These are phyloP conservation scores for Leccinum longicurvipes DNA, from an alignment of 768 basidiomycete species.

Conservation along the genomic window DNA sequence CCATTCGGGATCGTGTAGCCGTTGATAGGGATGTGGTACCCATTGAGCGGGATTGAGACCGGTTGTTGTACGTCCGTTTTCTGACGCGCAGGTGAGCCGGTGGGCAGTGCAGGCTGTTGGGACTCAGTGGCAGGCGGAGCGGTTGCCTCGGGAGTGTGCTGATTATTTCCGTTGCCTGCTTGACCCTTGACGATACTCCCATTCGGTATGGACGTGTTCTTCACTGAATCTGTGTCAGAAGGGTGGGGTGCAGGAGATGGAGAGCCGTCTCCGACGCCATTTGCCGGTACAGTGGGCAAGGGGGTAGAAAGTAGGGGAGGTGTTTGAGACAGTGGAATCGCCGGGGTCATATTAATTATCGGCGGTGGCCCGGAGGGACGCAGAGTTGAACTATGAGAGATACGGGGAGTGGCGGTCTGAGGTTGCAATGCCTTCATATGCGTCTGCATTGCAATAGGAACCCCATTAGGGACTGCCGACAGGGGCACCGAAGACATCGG, in stretches of 20 bases:
- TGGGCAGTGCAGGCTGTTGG: conserved; percentile 23
- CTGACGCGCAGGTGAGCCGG: conserved; percentile 41
- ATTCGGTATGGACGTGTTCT: conserved; percentile 16
- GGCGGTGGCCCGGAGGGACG: conserved; percentile 37
- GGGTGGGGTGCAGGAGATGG: conserved; percentile 36
- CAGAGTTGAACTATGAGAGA: conserved; percentile 44
- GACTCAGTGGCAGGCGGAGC: conserved; percentile 15
- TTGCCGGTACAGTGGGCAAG: conserved; percentile 24
- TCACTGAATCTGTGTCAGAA: conserved; percentile 42
- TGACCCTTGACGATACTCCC: conserved; percentile 27
- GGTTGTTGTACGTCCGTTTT: conserved; percentile 48
- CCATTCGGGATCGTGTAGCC: conserved; percentile 35
- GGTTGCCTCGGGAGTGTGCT: conserved; percentile 20
- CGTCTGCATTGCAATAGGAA: conserved; percentile 57
- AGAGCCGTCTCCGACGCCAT: conserved; percentile 33
- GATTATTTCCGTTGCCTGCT: conserved; percentile 26
- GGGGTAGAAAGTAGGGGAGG: conserved; percentile 33
- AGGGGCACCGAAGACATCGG: conserved; percentile 22
- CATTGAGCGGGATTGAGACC: conserved; percentile 38
- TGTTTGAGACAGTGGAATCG: conserved; percentile 30
- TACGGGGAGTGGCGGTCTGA: conserved; percentile 49
- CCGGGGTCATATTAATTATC: conserved; percentile 32
- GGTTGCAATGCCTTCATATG: conserved; percentile 61
- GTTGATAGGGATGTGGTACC: conserved; percentile 49
- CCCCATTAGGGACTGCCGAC: conserved; percentile 37